A percentile compares a stretch with the other conserved stretches of the same genome.
Evolutionary conservation across 306 rosid species (phyloP).

Genomic region (Vigna unguiculata): DNA sequence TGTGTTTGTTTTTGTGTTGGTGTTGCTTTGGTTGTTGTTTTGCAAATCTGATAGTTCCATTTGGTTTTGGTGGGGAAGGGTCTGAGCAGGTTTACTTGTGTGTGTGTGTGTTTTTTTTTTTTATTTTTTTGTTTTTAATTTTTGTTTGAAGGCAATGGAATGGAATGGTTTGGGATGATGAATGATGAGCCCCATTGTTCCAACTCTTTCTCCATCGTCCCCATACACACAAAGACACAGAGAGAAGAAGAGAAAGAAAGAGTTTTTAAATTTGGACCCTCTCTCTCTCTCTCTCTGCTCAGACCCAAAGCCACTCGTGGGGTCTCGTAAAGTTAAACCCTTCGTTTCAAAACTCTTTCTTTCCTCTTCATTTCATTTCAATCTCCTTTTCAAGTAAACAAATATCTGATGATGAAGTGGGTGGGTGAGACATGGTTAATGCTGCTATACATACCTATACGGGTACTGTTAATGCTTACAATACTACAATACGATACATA

Average conservation of each 20-base stretch:
- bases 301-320: slow-evolving; percentile 61
- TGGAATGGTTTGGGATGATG: background rate
- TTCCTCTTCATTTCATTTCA: no score
- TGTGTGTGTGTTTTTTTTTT: no score
- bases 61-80: slow-evolving; percentile 60
- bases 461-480: no score
- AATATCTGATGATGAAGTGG: background rate
- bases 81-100: background rate
- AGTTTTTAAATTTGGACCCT: slow-evolving; percentile 24
- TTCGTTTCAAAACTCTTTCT: no score
- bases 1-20: slow-evolving; percentile 1
- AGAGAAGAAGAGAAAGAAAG: slow-evolving; percentile 12
- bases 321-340: slow-evolving; percentile 74
- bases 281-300: slow-evolving; percentile 37
- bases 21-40: slow-evolving; percentile 57
- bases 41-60: slow-evolving; percentile 87
- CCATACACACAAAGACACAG: background rate
- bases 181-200: background rate
- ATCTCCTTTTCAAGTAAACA: no score
- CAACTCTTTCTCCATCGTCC: background rate
- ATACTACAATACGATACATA: no score
- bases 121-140: background rate
- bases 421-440: slow-evolving; percentile 44
- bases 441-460: no score
- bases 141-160: background rate